Percentiles rank a stretch among this genome's conserved stretches.
Conservation (phyloP, 2,329 filamentous ascomycete genomes). For the Lecanicillium sp. region DNA sequence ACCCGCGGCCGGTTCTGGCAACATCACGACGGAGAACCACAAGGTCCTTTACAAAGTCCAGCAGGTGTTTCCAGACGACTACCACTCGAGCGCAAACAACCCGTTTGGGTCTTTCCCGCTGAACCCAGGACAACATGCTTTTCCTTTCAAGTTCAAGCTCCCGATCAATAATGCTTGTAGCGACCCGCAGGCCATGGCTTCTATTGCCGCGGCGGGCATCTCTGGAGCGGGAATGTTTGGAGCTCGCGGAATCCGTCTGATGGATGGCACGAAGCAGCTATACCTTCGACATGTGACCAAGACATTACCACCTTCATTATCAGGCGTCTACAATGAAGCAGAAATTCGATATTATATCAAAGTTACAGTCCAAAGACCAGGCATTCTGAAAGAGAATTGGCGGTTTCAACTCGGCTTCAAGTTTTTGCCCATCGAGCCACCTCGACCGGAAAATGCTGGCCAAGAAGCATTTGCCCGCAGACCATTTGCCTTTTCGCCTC, state of each 20-base stretch:
- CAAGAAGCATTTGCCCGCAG: conserved; percentile 82
- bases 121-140: conserved; percentile 63
- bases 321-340: conserved; percentile 77
- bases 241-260: conserved; percentile 42
- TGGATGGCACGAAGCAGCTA: conserved; percentile 55
- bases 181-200: conserved; percentile 41
- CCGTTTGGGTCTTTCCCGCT: conserved; percentile 47
- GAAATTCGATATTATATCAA: conserved; percentile 94
- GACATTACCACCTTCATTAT: conserved; percentile 81
- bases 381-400: conserved; percentile 85
- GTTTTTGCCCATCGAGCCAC: conserved; percentile 88
- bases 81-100: conserved; percentile 29
- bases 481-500: conserved; percentile 48
- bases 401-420: conserved; percentile 62
- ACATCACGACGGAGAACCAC: conserved; percentile 45
- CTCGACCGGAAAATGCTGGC: conserved; percentile 55
- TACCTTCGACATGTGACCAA: conserved; percentile 66
- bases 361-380: conserved; percentile 83
- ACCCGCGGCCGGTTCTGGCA: conserved; percentile 17
- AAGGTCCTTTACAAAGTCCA: conserved; percentile 69
- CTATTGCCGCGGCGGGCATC: conserved; percentile 38
- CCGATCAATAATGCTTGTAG: conserved; percentile 68
- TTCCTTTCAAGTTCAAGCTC: conserved; percentile 71
- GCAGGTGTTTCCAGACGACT: conserved; percentile 61
- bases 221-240: conserved; percentile 44